phyloP scores from a whole-genome alignment of 306 rosid genomes.

The Carpinus fangiana region DNA sequence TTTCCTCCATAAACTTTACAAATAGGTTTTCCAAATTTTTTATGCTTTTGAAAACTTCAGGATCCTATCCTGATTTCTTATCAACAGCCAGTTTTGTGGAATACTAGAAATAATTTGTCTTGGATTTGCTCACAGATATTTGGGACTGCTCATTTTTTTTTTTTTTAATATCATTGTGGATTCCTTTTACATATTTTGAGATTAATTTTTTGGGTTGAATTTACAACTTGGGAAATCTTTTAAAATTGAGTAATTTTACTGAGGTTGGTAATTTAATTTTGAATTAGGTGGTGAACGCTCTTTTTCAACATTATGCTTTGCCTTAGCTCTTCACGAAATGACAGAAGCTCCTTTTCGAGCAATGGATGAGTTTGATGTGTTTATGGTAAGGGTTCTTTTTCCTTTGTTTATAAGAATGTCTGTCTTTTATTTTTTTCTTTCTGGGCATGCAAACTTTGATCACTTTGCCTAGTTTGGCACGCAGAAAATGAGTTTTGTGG shows the following conservation, averaged over 20 bases:
- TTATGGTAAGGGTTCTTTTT: slow-evolving; percentile 57
- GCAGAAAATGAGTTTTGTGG: background rate
- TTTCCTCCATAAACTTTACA: background rate
- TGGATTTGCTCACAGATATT: background rate
- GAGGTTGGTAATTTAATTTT: background rate
- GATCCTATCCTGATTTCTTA: background rate
- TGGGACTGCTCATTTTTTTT: background rate
- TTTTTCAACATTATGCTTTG: slow-evolving; percentile 88
- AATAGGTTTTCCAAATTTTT: background rate
- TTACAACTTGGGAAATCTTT: background rate
- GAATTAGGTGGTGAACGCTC: slow-evolving; percentile 92
- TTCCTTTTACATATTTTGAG: too few relatives aligned
- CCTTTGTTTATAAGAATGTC: background rate
- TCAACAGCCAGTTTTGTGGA: background rate
- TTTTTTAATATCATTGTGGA: too few relatives aligned
- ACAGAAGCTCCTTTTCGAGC: slow-evolving; percentile 95
- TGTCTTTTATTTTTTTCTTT: slow-evolving; percentile 3
- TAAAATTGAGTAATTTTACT: background rate
- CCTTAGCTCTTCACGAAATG: slow-evolving; percentile 92
- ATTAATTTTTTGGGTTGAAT: background rate
- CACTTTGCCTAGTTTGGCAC: background rate
- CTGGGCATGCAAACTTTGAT: background rate
- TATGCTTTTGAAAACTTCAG: background rate
- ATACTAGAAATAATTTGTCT: background rate
- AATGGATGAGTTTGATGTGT: slow-evolving; percentile 98